These are phyloP conservation scores for Penicillium longicatenatum DNA, from an alignment of 495 filamentous ascomycete genomes.

Conservation along the genomic window DNA sequence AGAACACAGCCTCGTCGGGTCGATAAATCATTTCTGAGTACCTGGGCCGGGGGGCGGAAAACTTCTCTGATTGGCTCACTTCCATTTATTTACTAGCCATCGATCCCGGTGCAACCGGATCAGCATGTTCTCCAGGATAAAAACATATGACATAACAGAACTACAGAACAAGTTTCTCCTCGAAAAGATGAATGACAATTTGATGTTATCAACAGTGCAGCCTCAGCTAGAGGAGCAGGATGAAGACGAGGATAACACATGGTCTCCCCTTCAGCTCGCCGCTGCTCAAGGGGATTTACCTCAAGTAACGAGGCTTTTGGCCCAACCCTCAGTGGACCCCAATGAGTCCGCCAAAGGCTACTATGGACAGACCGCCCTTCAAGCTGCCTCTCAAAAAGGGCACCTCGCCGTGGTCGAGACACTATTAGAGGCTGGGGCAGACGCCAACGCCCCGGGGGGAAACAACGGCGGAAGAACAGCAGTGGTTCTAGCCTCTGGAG, in stretches of 20 bases:
- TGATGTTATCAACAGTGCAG: background rate
- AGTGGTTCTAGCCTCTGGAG: conserved; percentile 6
- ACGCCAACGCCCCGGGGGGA: conserved; percentile 23
- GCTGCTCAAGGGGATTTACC: conserved; percentile 5
- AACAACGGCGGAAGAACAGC: conserved; percentile 15
- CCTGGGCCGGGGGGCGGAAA: background rate
- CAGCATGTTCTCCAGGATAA: background rate
- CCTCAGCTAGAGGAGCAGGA: conserved; percentile 4
- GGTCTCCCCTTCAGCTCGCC: conserved; percentile 12
- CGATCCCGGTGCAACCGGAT: background rate
- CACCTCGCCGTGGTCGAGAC: conserved; percentile 9
- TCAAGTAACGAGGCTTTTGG: conserved; percentile 12
- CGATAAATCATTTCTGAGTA: background rate
- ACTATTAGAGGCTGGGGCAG: conserved; percentile 19
- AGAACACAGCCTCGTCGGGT: too few relatives aligned
- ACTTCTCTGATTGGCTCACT: background rate
- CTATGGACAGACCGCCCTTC: conserved; percentile 17
- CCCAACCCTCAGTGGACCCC: background rate
- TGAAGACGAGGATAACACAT: conserved; percentile 1
- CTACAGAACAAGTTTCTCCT: background rate
- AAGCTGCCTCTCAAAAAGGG: conserved; percentile 14
- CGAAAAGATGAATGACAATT: conserved; percentile 3
- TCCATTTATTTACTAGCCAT: background rate
- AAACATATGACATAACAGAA: background rate
- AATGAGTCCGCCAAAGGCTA: conserved; percentile 12